Conservation (phyloP, 2,329 filamentous ascomycete species). For the Alternaria alternata region DNA sequence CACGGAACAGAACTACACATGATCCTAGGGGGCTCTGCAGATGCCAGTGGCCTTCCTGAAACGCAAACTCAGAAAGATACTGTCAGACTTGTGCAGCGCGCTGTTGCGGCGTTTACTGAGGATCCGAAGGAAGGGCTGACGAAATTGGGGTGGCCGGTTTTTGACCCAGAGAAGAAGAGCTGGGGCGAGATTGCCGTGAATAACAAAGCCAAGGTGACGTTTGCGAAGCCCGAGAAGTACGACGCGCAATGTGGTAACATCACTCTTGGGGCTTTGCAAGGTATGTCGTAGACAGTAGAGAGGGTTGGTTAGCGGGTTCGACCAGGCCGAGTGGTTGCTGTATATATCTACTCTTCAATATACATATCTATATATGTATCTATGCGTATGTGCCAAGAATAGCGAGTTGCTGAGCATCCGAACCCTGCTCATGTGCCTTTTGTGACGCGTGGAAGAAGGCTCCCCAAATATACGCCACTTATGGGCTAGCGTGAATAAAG, state of each 20-base stretch:
- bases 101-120: slow-evolving; percentile 29
- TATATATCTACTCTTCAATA: not conserved
- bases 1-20: slow-evolving; percentile 35
- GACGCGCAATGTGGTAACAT: slow-evolving; percentile 11
- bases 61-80: slow-evolving; percentile 21
- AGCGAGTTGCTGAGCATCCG: no score
- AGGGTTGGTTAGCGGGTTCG: not conserved
- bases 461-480: no score
- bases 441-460: no score
- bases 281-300: slow-evolving; percentile 1
- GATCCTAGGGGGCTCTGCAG: slow-evolving; percentile 32
- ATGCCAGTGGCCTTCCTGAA: slow-evolving; percentile 21
- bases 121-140: slow-evolving; percentile 24
- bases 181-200: slow-evolving; percentile 21
- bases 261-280: slow-evolving; percentile 18
- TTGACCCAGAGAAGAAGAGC: slow-evolving; percentile 15
- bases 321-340: not conserved
- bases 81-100: slow-evolving; percentile 24
- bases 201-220: slow-evolving; percentile 12
- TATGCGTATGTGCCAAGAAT: no score
- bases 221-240: slow-evolving; percentile 20
- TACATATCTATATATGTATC: no score
- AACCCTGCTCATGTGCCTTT: no score
- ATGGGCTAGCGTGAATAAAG: no score
- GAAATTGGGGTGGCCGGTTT: slow-evolving; percentile 25